Conservation (phyloP, 1,139 yeast genomes). For the Suhomyces bolitotheri region DNA sequence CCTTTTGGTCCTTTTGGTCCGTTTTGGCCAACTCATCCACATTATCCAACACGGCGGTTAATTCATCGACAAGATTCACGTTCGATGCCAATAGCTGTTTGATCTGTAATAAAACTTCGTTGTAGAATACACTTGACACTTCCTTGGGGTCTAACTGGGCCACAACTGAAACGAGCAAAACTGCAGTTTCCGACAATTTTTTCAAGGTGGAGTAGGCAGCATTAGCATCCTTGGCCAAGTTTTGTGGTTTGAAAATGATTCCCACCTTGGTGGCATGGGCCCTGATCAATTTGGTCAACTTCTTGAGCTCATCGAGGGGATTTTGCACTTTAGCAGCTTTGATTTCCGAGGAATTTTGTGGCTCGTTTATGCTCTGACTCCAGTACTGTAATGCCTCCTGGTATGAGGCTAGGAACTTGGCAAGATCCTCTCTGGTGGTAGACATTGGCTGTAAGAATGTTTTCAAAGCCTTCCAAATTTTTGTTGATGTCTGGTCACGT, state of each 20-base stretch:
- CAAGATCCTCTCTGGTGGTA: conserved; percentile 22
- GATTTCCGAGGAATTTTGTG: conserved; percentile 15
- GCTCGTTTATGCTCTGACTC: conserved; percentile 21
- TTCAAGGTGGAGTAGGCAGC: conserved; percentile 58
- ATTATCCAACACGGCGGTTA: conserved; percentile 28
- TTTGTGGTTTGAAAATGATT: conserved; percentile 67
- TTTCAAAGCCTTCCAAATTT: not conserved
- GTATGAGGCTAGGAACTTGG: conserved; percentile 31
- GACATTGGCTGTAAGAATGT: conserved; percentile 10
- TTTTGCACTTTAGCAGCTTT: conserved; percentile 38
- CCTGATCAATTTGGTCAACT: conserved; percentile 58
- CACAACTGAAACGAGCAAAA: conserved; percentile 48
- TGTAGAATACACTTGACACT: conserved; percentile 43
- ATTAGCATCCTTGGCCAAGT: conserved; percentile 34
- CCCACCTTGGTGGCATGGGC: conserved; percentile 84
- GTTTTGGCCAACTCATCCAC: conserved; percentile 15
- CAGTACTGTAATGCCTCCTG: conserved; percentile 39
- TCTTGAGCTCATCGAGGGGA: conserved; percentile 59
- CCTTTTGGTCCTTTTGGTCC: conserved; percentile 1
- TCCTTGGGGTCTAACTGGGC: conserved; percentile 30
- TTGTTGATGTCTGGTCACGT: conserved; percentile 6
- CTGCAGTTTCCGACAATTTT: conserved; percentile 46
- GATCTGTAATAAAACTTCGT: conserved; percentile 36
- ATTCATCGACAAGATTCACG: conserved; percentile 27
- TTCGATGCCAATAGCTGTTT: conserved; percentile 31